Conservation (phyloP, 495 filamentous ascomycete genomes). For the Daldinia decipiens region DNA sequence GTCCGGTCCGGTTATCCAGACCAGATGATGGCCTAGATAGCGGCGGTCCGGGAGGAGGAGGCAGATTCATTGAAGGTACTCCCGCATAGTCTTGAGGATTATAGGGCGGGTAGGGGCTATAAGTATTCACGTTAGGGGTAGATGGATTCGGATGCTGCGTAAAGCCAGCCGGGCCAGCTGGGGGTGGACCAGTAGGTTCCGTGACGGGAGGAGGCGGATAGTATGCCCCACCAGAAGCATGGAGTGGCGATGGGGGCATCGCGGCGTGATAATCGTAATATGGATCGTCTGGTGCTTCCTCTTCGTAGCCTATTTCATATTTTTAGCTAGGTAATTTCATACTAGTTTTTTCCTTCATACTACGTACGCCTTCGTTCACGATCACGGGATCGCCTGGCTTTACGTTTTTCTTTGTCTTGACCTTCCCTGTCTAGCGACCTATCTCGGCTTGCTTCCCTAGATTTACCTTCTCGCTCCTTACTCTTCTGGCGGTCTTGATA, state of each 20-base stretch:
- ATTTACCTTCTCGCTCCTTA: constrained; percentile 50
- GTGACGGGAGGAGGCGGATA: constrained; percentile 49
- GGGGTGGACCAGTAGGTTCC: constrained; percentile 24
- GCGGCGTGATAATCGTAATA: constrained; percentile 51
- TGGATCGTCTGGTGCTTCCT: constrained; percentile 49
- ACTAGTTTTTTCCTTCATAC: constrained; percentile 33
- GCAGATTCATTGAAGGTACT: constrained; percentile 45
- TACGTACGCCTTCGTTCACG: constrained; percentile 56
- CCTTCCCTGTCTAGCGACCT: constrained; percentile 34
- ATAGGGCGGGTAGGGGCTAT: constrained; percentile 49
- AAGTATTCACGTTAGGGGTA: constrained; percentile 49
- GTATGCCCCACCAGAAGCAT: constrained; percentile 63
- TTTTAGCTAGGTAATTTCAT: constrained; percentile 21
- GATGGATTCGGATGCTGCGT: constrained; percentile 55
- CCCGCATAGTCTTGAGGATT: constrained; percentile 51
- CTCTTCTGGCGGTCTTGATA: constrained; percentile 56
- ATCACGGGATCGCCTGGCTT: constrained; percentile 46
- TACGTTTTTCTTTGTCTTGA: constrained; percentile 40
- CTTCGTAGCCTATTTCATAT: constrained; percentile 53
- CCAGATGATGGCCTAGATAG: constrained; percentile 44
- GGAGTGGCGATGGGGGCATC: constrained; percentile 59
- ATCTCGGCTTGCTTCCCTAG: constrained; percentile 46
- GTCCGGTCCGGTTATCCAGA: constrained; percentile 41
- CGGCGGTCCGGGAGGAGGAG: constrained; percentile 51
- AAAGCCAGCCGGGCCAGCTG: constrained; percentile 47